These are phyloP conservation scores for Tylopilus felleus DNA, from an alignment of 768 basidiomycete genomes.

Conservation along the genomic window DNA sequence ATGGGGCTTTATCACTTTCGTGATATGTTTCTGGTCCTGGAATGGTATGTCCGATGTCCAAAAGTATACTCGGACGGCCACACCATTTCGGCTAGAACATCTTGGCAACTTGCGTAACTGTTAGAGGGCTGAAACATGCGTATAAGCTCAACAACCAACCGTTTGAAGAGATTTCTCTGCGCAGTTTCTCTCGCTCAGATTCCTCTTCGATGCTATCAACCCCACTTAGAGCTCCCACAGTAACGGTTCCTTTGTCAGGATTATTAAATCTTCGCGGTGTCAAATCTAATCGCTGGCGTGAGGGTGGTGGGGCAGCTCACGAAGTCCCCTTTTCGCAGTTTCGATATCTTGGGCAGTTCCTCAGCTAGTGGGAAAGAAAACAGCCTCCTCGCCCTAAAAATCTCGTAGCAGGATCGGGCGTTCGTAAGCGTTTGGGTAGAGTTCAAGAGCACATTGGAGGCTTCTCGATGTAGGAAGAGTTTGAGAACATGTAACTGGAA, in stretches of 20 bases:
- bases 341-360: slow-evolving; percentile 64
- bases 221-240: slow-evolving; percentile 84
- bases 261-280: slow-evolving; percentile 73
- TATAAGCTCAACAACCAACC: slow-evolving; percentile 36
- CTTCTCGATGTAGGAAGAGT: slow-evolving; percentile 81
- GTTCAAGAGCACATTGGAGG: slow-evolving; percentile 77
- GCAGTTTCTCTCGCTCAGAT: slow-evolving; percentile 66
- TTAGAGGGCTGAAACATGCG: not conserved
- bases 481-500: slow-evolving; percentile 74
- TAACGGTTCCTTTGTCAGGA: slow-evolving; percentile 83
- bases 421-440: slow-evolving; percentile 84
- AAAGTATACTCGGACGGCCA: not conserved
- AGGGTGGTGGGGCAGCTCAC: slow-evolving; percentile 53
- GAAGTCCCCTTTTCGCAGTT: slow-evolving; percentile 60
- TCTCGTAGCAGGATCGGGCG: slow-evolving; percentile 76
- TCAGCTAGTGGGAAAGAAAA: slow-evolving; percentile 56
- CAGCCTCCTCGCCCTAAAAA: slow-evolving; percentile 88
- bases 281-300: not conserved
- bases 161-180: slow-evolving; percentile 81
- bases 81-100: slow-evolving; percentile 86
- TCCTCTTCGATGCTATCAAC: slow-evolving; percentile 57
- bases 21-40: slow-evolving; percentile 86
- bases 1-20: slow-evolving; percentile 88
- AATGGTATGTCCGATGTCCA: not conserved
- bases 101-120: slow-evolving; percentile 57